These are phyloP conservation scores for Saturnispora serradocipensis DNA, from an alignment of 805 yeast species.

Conservation along the genomic window DNA sequence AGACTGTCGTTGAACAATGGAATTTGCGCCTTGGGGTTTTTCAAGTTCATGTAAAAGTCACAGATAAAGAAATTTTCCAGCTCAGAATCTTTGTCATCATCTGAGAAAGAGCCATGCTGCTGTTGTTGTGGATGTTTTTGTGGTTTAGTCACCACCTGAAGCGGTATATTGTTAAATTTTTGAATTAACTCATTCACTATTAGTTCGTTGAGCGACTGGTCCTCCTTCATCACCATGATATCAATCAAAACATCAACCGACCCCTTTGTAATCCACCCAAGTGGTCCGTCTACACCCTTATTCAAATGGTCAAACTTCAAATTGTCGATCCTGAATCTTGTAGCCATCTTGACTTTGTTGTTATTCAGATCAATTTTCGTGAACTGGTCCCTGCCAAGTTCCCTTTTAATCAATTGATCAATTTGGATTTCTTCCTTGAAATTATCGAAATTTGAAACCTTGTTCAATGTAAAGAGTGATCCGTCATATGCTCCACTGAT, in stretches of 20 bases:
- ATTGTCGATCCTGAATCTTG: constrained; percentile 76
- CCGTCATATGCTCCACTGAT: constrained; percentile 90
- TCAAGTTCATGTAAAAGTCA: constrained; percentile 70
- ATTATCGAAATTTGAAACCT: constrained; percentile 52
- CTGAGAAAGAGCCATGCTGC: background rate
- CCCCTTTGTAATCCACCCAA: constrained; percentile 94
- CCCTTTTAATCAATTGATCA: constrained; percentile 18
- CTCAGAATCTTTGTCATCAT: constrained; percentile 6
- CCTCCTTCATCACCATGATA: constrained; percentile 59
- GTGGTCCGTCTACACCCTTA: constrained; percentile 85
- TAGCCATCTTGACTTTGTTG: constrained; percentile 38
- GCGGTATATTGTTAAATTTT: constrained; percentile 2
- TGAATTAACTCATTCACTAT: constrained; percentile 26
- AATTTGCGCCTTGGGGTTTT: constrained; percentile 79
- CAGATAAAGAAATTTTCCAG: constrained; percentile 43
- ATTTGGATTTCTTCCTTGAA: constrained; percentile 28
- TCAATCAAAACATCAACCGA: constrained; percentile 92
- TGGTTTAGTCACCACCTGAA: background rate
- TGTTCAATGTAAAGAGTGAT: constrained; percentile 85
- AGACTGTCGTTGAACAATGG: constrained; percentile 84
- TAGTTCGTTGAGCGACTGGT: constrained; percentile 32
- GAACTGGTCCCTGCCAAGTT: constrained; percentile 14
- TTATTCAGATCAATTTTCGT: constrained; percentile 11
- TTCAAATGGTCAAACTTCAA: constrained; percentile 83
- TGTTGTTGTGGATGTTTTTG: background rate